Evolutionary conservation across 208 protist genomes (phyloP), one percentile per base, ranked within the genome.

Genomic region (Tritrichomonas musculus): DNA sequence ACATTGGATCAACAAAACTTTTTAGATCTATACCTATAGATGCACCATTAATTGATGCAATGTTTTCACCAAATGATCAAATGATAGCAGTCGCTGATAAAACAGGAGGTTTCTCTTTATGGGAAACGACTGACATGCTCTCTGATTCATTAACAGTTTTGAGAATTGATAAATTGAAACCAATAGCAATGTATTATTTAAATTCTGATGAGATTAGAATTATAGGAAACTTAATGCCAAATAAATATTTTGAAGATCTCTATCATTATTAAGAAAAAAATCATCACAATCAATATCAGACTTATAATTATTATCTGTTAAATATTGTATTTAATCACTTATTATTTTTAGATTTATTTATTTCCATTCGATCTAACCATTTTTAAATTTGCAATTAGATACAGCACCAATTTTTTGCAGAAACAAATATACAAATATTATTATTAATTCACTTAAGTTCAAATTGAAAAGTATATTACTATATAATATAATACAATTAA

Each of bases 21-120:
- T n/a, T 57, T 88, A 53, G 44, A 17, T 27, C 44, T 17, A 39
- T 88, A 20, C 9, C 47, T 17, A 88, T 88, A 0, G 77, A 88
- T 33, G 77, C 77, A 4, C 47, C 9, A 39, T n/a, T 57, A 36
- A 47, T 88, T 39, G 77, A 88, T 57, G 77, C 77, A 2, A 27
- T 4, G 14, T 88, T 88, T 47, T 88, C 77, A 9, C 41, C 44
- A 50, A 88, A 88, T n/a, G 77, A 88, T 88, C 44, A 17, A 33
- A 30, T n/a, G 20, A 60, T 88, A 3, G 77, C 77, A 2, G 39
- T 88, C 39, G 77, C n/a, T 53, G 77, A 88, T 88, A 53, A 57
- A n/a, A 57, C 77, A 17, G 77, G 77, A 9, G 77, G 77, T 57
- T 88, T 88, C 39, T 88, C 77, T 17, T 39, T 88, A 17, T 88